A percentile compares a stretch with the other conserved stretches of the same genome.
These are phyloP conservation scores for Fonsecaea multimorphosa DNA, from an alignment of 2,329 filamentous ascomycete species.

Conservation along the genomic window DNA sequence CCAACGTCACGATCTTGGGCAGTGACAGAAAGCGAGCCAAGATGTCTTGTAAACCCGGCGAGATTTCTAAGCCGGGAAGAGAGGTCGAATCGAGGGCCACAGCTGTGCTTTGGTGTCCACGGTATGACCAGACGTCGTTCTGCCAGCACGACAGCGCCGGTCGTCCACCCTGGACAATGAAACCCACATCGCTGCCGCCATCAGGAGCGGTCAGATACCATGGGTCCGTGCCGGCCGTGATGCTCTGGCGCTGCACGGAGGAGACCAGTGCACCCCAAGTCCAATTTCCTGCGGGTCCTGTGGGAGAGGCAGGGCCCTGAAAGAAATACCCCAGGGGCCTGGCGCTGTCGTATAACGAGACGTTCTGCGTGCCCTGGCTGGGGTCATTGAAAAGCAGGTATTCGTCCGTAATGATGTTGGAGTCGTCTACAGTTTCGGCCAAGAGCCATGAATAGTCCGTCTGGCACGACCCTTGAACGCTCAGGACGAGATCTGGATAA, in stretches of 20 bases:
- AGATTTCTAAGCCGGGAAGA: conserved; percentile 8
- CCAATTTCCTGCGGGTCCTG: conserved; percentile 6
- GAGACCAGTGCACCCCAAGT: conserved; percentile 16
- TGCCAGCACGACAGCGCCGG: conserved; percentile 19
- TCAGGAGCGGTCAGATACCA: conserved; percentile 16
- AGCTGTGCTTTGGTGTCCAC: conserved; percentile 3
- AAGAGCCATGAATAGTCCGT: conserved; percentile 19
- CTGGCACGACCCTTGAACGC: conserved; percentile 17
- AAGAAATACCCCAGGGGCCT: conserved; percentile 15
- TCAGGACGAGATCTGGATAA: conserved; percentile 10
- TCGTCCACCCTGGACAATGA: conserved; percentile 7
- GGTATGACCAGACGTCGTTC: conserved; percentile 21
- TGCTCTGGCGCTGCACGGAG: conserved; percentile 16
- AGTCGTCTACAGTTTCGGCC: conserved; percentile 7
- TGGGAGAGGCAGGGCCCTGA: background rate
- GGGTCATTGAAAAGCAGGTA: conserved; percentile 16
- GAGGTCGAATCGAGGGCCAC: conserved; percentile 9
- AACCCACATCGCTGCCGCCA: conserved; percentile 1
- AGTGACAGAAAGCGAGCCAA: conserved; percentile 14
- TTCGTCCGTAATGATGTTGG: conserved; percentile 13
- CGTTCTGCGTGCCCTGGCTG: conserved; percentile 6
- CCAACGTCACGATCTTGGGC: conserved; percentile 9
- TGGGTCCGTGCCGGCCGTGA: conserved; percentile 10
- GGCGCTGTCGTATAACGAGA: conserved; percentile 18
- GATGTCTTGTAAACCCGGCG: conserved; percentile 1